A percentile compares a stretch with the other conserved stretches of the same genome.
These are phyloP conservation scores for Puccinia horiana DNA, from an alignment of 1,284 basidiomycete species.

Conservation along the genomic window DNA sequence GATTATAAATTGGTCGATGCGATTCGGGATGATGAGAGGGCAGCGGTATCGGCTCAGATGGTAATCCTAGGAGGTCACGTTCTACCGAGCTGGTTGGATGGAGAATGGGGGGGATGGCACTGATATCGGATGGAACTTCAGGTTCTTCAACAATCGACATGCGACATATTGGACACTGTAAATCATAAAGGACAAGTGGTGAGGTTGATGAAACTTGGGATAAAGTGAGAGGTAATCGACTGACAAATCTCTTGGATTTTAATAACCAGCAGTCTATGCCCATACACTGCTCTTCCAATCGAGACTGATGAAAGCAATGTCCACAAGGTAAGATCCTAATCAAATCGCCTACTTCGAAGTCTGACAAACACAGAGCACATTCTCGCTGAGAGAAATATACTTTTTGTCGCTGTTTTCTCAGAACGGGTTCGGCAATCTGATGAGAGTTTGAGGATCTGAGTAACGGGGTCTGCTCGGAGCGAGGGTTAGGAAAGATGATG, in stretches of 20 bases:
- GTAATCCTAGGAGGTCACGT: neutral
- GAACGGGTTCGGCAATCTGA: conserved; percentile 22
- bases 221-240: conserved; percentile 56
- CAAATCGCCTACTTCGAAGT: conserved; percentile 78
- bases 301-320: conserved; percentile 80
- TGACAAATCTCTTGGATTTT: conserved; percentile 79
- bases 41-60: neutral
- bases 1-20: neutral
- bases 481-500: conserved; percentile 30
- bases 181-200: neutral
- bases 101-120: neutral
- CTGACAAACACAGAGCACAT: conserved; percentile 84
- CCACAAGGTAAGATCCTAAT: conserved; percentile 86
- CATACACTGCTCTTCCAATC: conserved; percentile 60
- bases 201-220: neutral
- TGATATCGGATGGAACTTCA: conserved; percentile 3
- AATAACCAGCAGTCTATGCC: conserved; percentile 79
- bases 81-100: neutral
- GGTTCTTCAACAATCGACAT: conserved; percentile 35
- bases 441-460: neutral
- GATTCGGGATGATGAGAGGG: neutral
- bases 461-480: conserved; percentile 12
- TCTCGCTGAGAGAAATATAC: conserved; percentile 61
- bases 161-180: conserved; percentile 77
- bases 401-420: conserved; percentile 11